phyloP scores from a whole-genome alignment of 1,284 basidiomycete species.

The Cryptococcus wingfieldii region DNA sequence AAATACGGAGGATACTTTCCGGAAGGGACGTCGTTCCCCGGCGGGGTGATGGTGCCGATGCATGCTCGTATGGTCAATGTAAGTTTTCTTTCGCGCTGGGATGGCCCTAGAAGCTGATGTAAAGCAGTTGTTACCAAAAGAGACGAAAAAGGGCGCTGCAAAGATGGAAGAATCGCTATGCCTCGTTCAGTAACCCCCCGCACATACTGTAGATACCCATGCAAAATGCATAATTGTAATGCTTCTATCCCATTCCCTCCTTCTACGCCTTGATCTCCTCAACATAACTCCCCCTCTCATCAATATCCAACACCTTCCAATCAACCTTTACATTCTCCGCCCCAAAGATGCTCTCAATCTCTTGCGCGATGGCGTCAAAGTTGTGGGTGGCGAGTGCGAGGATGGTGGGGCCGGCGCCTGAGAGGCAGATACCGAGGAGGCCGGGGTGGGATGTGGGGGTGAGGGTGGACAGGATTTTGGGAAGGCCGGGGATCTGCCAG shows the following conservation, averaged over 20 bases:
- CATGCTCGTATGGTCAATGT: constrained; percentile 39
- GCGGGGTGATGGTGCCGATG: constrained; percentile 33
- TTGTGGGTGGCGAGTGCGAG: constrained; percentile 86
- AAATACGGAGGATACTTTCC: constrained; percentile 40
- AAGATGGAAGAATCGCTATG: constrained; percentile 1
- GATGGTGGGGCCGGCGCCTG: constrained; percentile 96
- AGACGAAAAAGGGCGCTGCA: not conserved
- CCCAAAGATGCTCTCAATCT: constrained; percentile 70
- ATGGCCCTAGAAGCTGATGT: not conserved
- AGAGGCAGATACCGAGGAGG: constrained; percentile 92
- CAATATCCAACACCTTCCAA: constrained; percentile 49
- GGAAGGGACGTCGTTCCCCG: constrained; percentile 36
- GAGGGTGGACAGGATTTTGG: constrained; percentile 80
- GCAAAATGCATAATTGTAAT: not conserved
- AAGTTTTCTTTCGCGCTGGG: not conserved
- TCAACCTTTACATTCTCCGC: constrained; percentile 67
- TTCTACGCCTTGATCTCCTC: constrained; percentile 25
- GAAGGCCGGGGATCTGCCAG: constrained; percentile 83
- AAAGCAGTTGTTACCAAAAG: not conserved
- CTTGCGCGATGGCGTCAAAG: constrained; percentile 76
- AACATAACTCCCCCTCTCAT: constrained; percentile 48
- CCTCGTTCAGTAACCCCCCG: not conserved
- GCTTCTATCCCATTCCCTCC: not conserved
- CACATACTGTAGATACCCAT: too few species aligned
- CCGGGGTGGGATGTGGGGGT: constrained; percentile 88